Percentiles rank a stretch among this genome's conserved stretches.
These are phyloP conservation scores for Hippophae gyantsensis DNA, from an alignment of 306 rosid species.

Conservation along the genomic window DNA sequence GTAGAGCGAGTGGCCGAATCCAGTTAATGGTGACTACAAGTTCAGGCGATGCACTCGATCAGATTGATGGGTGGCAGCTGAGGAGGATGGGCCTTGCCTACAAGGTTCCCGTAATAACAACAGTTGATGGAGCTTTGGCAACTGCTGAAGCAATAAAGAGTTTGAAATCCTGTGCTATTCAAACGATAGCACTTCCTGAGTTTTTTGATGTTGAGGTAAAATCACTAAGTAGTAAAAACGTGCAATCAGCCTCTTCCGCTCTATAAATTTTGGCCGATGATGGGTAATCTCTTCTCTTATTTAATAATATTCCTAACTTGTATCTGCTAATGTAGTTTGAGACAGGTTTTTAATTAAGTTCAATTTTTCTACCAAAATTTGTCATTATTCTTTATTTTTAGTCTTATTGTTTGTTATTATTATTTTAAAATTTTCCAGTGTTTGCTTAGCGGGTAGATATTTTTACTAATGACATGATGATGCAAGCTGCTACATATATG, in stretches of 20 bases:
- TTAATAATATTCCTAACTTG: background rate
- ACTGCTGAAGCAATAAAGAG: conserved; percentile 88
- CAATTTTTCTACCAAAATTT: conserved; percentile 1
- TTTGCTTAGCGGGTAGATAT: no score
- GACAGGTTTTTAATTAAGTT: background rate
- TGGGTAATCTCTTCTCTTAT: conserved; percentile 24
- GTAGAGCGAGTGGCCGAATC: conserved; percentile 77
- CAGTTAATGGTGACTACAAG: conserved; percentile 96
- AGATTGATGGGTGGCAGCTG: conserved; percentile 78
- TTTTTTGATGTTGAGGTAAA: conserved; percentile 32
- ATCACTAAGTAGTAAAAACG: conserved; percentile 20
- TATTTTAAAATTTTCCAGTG: no score
- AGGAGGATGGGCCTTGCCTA: conserved; percentile 83
- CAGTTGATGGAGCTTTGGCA: conserved; percentile 87
- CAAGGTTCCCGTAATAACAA: conserved; percentile 89
- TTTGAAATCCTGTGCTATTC: conserved; percentile 49
- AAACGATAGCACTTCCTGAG: conserved; percentile 96
- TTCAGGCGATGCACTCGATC: conserved; percentile 83
- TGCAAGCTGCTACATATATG: no score
- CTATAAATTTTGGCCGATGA: conserved; percentile 15
- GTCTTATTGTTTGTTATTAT: background rate
- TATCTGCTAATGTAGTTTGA: conserved; percentile 9
- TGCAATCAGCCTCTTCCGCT: conserved; percentile 33
- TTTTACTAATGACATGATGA: no score
- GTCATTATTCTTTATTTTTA: background rate